Conservation (phyloP, 106 monocot species). For the Allium sativum region DNA sequence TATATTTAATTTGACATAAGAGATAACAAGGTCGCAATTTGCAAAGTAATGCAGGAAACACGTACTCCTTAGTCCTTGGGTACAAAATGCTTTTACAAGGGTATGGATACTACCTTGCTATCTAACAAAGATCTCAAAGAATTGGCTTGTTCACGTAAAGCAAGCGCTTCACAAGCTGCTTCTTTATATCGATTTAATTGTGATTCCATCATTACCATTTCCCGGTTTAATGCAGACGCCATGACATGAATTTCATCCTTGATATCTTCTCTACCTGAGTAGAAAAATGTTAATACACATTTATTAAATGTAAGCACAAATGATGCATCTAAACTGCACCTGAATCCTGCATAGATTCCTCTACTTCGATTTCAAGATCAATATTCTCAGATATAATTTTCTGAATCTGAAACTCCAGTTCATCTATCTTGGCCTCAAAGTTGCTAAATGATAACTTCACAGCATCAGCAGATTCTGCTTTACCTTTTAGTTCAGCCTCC, state of each 20-base stretch:
- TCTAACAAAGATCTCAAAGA: conserved; percentile 45
- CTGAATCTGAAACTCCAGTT: conserved; percentile 64
- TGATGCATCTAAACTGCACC: conserved; percentile 21
- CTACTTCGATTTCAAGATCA: conserved; percentile 67
- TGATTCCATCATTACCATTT: conserved; percentile 88
- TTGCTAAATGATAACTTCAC: conserved; percentile 33
- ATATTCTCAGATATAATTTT: conserved; percentile 59
- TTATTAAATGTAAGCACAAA: neutral
- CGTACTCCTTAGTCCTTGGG: too few relatives aligned
- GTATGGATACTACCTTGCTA: conserved; percentile 36
- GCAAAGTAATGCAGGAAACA: too few relatives aligned
- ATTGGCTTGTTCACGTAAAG: conserved; percentile 46
- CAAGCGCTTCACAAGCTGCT: conserved; percentile 53
- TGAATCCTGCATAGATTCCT: conserved; percentile 86
- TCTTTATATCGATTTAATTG: conserved; percentile 78
- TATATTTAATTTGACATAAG: too few relatives aligned
- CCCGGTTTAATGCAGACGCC: conserved; percentile 71
- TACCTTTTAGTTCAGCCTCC: conserved; percentile 62
- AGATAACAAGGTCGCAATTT: too few relatives aligned
- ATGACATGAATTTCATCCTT: conserved; percentile 88
- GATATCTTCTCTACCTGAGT: conserved; percentile 73
- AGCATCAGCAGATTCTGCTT: conserved; percentile 61
- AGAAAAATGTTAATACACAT: conserved; percentile 2
- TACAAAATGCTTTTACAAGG: too few relatives aligned
- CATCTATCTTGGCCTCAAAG: conserved; percentile 48